phyloP scores from a whole-genome alignment of 2,329 filamentous ascomycete genomes.

The Exserohilum turcica region DNA sequence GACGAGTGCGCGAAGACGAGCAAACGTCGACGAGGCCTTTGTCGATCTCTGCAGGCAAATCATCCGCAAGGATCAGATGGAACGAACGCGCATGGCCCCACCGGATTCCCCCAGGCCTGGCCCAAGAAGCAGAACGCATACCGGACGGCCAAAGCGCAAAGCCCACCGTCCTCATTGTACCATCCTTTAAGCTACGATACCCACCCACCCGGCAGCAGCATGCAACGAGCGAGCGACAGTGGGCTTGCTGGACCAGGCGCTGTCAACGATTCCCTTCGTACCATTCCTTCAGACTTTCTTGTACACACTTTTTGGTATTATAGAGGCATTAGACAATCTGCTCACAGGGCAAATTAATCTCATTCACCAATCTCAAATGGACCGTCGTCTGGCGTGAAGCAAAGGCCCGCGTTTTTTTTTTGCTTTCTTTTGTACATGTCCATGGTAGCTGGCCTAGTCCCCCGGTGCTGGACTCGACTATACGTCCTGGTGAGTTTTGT shows the following conservation, averaged over 20 bases:
- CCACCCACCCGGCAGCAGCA: slow-evolving; percentile 26
- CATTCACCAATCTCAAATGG: slow-evolving; percentile 1
- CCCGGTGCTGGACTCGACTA: too few species aligned
- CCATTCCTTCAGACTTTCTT: slow-evolving; percentile 11
- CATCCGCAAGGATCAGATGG: slow-evolving; percentile 70
- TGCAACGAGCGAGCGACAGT: slow-evolving; percentile 18
- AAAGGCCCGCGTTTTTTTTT: too few species aligned
- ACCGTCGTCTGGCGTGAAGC: background rate
- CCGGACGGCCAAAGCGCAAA: slow-evolving; percentile 14
- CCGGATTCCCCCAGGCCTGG: slow-evolving; percentile 21
- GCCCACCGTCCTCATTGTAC: slow-evolving; percentile 33
- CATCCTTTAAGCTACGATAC: slow-evolving; percentile 36
- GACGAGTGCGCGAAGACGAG: slow-evolving; percentile 78
- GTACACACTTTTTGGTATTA: slow-evolving; percentile 15
- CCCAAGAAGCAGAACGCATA: slow-evolving; percentile 14
- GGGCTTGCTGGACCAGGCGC: slow-evolving; percentile 33
- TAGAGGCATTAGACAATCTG: slow-evolving; percentile 31
- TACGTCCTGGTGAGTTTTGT: too few species aligned
- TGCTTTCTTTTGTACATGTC: background rate
- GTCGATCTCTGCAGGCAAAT: slow-evolving; percentile 83
- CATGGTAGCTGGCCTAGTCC: too few species aligned
- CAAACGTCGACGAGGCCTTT: slow-evolving; percentile 91
- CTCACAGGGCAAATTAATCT: slow-evolving; percentile 26
- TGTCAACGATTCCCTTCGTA: slow-evolving; percentile 10
- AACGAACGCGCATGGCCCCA: slow-evolving; percentile 24